Evolutionary conservation across 1,284 basidiomycete species (phyloP), one percentile per base, ranked within the genome.

Genomic region (Austroboletus niveus): DNA sequence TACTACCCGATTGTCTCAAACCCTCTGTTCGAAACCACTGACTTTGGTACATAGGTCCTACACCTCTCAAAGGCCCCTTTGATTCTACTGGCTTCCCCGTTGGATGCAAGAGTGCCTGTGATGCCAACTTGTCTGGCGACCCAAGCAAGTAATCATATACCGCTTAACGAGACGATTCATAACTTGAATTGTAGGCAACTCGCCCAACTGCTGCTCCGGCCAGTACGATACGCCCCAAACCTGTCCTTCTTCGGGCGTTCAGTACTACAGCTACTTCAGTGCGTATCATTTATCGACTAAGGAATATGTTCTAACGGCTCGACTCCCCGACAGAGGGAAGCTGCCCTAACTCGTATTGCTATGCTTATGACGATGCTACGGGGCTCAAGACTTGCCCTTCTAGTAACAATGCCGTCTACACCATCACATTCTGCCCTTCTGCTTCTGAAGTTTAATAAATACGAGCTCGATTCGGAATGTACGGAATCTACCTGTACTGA

Each of bases 21-120:
- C 14, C 7, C 11, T 38, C 32, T 24, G 22, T 24, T 14, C 15
- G 36, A 15, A 17, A 38, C n/a, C 1, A 43, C 35, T 22, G 7
- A 24, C 3, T 32, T 53, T n/a, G 20, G 1, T 9, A 8, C 20
- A 34, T 10, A 77, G 75, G 77, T 55, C 78, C 79, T 30, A 49
- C 64, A 12, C 48, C 66, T 3, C 65, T 80, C 35, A 61, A 65
- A 42, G 78, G 76, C 10, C 76, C 75, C 3, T 69, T 57, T 48
- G 72, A 80, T 55, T 66, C 69, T 1, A 62, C 62, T 6, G 79
- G 77, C n/a, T 65, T 66, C 54, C 66, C 71, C 2, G 69, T 77
- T 5, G 80, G 79, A 30, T 82, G 80, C 68, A 76, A 75, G 60
- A 75, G 72, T 46, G 75, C 79, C 1, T 82, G 80, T 57, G 58